phyloP scores from a whole-genome alignment of 192 early-diverging fungal species.

The Spizellomyces punctatus region DNA sequence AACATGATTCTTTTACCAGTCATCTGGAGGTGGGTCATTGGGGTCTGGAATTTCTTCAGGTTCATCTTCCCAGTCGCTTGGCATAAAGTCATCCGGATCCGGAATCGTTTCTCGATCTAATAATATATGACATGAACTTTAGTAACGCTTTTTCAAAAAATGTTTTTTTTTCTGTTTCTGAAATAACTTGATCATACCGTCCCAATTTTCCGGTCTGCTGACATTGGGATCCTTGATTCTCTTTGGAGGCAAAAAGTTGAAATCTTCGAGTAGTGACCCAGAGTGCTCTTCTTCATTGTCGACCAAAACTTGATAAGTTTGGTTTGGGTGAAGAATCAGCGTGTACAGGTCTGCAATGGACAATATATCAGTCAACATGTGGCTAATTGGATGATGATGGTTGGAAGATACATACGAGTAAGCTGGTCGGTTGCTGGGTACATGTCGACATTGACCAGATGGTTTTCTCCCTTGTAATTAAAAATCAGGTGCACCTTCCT shows the following conservation, averaged over 20 bases:
- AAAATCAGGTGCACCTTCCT: conserved; percentile 48
- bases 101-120: conserved; percentile 64
- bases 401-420: conserved; percentile 32
- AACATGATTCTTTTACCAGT: conserved; percentile 63
- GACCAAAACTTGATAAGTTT: conserved; percentile 49
- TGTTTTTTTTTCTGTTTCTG: too few species aligned
- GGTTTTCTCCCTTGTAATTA: conserved; percentile 55
- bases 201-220: conserved; percentile 42
- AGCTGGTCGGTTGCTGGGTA: conserved; percentile 41
- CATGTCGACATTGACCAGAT: conserved; percentile 50
- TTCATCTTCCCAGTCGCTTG: conserved; percentile 70
- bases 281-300: conserved; percentile 42
- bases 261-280: conserved; percentile 48
- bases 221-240: conserved; percentile 46
- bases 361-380: background rate
- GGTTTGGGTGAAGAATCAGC: conserved; percentile 48
- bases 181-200: conserved; percentile 8
- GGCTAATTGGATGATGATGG: background rate
- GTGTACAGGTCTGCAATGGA: conserved; percentile 47
- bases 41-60: conserved; percentile 83
- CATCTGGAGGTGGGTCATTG: conserved; percentile 81
- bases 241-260: conserved; percentile 49
- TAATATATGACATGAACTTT: conserved; percentile 52
- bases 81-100: conserved; percentile 76
- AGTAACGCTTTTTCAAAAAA: conserved; percentile 25